Conservation (phyloP, 2,329 filamentous ascomycete species). For the Teratosphaeria pseudoeucalypti region DNA sequence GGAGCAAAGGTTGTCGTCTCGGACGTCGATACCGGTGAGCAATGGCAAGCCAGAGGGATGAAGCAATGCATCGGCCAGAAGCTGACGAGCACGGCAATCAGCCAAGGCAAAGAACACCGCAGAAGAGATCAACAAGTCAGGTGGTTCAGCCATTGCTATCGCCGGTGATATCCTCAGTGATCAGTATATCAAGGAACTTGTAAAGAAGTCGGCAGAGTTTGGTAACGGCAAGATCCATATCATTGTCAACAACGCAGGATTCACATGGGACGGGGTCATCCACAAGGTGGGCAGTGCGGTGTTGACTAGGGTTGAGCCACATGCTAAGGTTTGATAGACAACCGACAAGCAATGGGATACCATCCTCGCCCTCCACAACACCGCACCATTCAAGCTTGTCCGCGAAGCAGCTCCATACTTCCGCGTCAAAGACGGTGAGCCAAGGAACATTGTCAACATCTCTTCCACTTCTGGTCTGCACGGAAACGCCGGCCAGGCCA, state of each 20-base stretch:
- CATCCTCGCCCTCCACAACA: slow-evolving; percentile 73
- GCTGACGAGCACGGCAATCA: slow-evolving; percentile 22
- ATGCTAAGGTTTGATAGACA: slow-evolving; percentile 40
- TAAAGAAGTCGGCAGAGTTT: slow-evolving; percentile 66
- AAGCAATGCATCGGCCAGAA: background rate
- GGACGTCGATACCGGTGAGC: slow-evolving; percentile 64
- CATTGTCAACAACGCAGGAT: slow-evolving; percentile 85
- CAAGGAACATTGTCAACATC: slow-evolving; percentile 73
- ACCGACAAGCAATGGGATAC: slow-evolving; percentile 87
- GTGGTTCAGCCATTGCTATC: slow-evolving; percentile 61
- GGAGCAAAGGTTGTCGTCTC: slow-evolving; percentile 75
- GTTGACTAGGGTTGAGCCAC: background rate
- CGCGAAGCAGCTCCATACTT: slow-evolving; percentile 76
- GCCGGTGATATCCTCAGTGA: slow-evolving; percentile 66
- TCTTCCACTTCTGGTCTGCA: slow-evolving; percentile 71
- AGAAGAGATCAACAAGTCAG: slow-evolving; percentile 55
- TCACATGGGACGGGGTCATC: slow-evolving; percentile 87
- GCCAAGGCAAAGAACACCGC: slow-evolving; percentile 61
- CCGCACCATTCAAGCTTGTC: slow-evolving; percentile 75
- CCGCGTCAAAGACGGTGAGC: slow-evolving; percentile 71
- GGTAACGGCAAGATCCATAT: slow-evolving; percentile 82
- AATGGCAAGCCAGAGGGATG: background rate
- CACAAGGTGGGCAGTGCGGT: slow-evolving; percentile 50
- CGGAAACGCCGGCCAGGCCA: slow-evolving; percentile 84
- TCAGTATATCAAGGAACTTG: slow-evolving; percentile 59